A percentile compares a stretch with the other conserved stretches of the same genome.
Evolutionary conservation across 1,139 yeast genomes (phyloP).

Genomic region (Yamadazyma atlantica): DNA sequence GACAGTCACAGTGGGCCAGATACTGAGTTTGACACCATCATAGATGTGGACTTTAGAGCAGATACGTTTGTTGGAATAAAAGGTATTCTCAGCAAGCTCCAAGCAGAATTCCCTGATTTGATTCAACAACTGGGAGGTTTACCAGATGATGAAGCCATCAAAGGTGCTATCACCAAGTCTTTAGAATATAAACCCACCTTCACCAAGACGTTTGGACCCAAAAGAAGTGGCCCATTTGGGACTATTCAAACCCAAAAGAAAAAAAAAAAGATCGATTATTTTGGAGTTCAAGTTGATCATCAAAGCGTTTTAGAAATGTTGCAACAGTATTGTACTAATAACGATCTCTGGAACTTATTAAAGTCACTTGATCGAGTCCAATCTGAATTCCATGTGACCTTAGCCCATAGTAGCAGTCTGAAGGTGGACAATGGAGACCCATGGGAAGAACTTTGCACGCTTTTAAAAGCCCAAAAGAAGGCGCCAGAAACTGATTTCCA

Average conservation of each 20-base stretch:
- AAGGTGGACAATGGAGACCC: slow-evolving; percentile 19
- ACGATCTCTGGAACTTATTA: slow-evolving; percentile 29
- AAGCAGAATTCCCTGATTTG: slow-evolving; percentile 46
- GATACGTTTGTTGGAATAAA: slow-evolving; percentile 53
- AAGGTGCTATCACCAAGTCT: slow-evolving; percentile 48
- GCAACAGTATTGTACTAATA: slow-evolving; percentile 12
- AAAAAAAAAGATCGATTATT: slow-evolving; percentile 22
- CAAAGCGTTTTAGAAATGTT: slow-evolving; percentile 8
- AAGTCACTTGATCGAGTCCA: slow-evolving; percentile 45
- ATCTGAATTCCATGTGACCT: slow-evolving; percentile 70
- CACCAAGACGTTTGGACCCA: slow-evolving; percentile 36
- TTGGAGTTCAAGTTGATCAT: slow-evolving; percentile 26
- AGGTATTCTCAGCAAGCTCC: slow-evolving; percentile 31
- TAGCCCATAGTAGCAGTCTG: slow-evolving; percentile 53
- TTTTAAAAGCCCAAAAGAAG: slow-evolving; percentile 13
- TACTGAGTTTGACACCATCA: slow-evolving; percentile 58
- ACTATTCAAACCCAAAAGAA: slow-evolving; percentile 7
- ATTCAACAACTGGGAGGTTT: slow-evolving; percentile 20
- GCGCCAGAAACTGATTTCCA: slow-evolving; percentile 11
- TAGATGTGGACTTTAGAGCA: slow-evolving; percentile 49
- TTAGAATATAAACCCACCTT: slow-evolving; percentile 51
- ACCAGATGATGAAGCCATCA: slow-evolving; percentile 44
- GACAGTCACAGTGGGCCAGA: slow-evolving; percentile 56
- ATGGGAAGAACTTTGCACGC: slow-evolving; percentile 23
- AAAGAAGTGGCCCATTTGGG: slow-evolving; percentile 20